Evolutionary conservation across 805 yeast genomes (phyloP).

Genomic region (Diddensiella santjacobensis): DNA sequence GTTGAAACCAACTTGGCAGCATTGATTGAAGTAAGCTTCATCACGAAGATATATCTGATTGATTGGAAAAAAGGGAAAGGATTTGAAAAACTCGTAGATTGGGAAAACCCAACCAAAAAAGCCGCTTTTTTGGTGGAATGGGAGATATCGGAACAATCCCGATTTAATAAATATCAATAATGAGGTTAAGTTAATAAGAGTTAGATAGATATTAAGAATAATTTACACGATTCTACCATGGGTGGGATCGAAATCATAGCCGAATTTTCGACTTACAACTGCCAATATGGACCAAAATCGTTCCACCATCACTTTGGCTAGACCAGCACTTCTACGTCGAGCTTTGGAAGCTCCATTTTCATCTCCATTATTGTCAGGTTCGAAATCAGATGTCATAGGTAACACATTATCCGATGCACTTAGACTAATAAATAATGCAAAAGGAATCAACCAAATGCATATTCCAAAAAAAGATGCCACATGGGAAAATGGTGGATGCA

Average conservation of each 20-base stretch:
- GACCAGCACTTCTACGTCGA: slow-evolving; percentile 50
- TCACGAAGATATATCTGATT: too few species aligned
- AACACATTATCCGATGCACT: slow-evolving; percentile 88
- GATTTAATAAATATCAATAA: not conserved
- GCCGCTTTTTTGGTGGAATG: not conserved
- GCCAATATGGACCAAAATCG: slow-evolving; percentile 46
- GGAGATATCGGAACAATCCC: not conserved
- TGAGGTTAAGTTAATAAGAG: not conserved
- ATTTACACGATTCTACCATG: not conserved
- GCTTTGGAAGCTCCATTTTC: slow-evolving; percentile 31
- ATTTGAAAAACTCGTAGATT: too few species aligned
- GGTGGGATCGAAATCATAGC: slow-evolving; percentile 53
- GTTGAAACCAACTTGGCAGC: slow-evolving; percentile 1
- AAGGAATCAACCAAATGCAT: slow-evolving; percentile 91
- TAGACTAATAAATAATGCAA: slow-evolving; percentile 83
- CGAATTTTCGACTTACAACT: slow-evolving; percentile 50
- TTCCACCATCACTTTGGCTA: slow-evolving; percentile 66
- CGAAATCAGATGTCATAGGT: slow-evolving; percentile 44
- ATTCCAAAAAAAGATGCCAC: slow-evolving; percentile 94
- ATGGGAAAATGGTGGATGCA: slow-evolving; percentile 78
- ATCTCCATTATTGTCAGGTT: slow-evolving; percentile 22
- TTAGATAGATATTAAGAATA: not conserved
- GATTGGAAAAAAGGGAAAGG: too few species aligned
- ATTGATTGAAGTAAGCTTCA: slow-evolving; percentile 2
- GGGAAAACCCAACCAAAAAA: too few species aligned